Conservation (phyloP, 441 rosid genomes). For the Pelargonium myrrhifolium region DNA sequence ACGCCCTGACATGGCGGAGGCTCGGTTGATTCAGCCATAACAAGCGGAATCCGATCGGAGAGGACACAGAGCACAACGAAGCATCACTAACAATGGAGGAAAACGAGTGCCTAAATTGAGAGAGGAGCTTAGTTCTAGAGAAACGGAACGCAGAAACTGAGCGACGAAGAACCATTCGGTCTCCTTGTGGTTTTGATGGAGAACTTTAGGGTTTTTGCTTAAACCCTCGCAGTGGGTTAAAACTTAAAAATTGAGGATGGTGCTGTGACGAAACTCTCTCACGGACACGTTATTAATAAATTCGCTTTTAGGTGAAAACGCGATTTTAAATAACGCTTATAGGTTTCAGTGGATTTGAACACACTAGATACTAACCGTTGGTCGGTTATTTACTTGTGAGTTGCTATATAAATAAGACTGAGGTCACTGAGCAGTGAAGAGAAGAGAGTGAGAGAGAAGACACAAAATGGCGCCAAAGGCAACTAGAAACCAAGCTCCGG, state of each 20-base stretch:
- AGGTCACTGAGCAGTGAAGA: conserved; percentile 1
- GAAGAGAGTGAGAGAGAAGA: not conserved
- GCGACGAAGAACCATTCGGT: conserved; percentile 40
- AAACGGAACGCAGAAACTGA: conserved; percentile 47
- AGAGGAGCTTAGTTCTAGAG: conserved; percentile 34
- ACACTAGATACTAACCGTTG: no score
- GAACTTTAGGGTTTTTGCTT: no score
- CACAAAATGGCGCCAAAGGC: conserved; percentile 62
- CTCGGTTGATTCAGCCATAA: conserved; percentile 31
- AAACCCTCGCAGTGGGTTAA: no score
- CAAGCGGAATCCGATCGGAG: conserved; percentile 24
- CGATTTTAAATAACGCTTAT: no score
- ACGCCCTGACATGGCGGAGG: conserved; percentile 29
- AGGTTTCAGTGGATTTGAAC: no score
- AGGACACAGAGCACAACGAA: conserved; percentile 14
- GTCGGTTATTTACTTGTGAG: not conserved
- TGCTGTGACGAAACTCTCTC: no score
- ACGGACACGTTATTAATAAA: no score
- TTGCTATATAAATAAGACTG: not conserved
- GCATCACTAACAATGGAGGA: conserved; percentile 22
- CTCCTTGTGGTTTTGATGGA: not conserved
- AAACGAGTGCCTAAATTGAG: conserved; percentile 33
- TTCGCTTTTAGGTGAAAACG: no score
- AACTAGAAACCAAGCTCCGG: conserved; percentile 27
- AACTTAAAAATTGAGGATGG: no score